A percentile compares a stretch with the other conserved stretches of the same genome.
Evolutionary conservation across 1,139 yeast genomes (phyloP).

Genomic region (Debaryomycetaceae sp.): DNA sequence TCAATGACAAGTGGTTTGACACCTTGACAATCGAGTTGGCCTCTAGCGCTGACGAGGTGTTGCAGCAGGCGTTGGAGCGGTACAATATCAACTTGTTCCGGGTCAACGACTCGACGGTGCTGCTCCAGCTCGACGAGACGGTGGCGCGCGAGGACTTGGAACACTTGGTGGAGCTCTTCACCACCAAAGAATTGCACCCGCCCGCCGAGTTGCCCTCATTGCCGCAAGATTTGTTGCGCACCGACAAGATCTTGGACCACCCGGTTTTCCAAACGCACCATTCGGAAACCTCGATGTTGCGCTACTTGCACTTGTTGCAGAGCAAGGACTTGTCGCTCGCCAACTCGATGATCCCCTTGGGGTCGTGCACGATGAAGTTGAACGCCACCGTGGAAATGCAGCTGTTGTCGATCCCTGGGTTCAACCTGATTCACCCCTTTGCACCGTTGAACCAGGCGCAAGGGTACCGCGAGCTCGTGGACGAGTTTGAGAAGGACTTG

Average conservation of each 20-base stretch:
- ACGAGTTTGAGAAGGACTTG: slow-evolving; percentile 76
- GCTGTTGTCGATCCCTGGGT: slow-evolving; percentile 93
- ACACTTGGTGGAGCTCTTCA: slow-evolving; percentile 56
- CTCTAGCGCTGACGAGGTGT: slow-evolving; percentile 49
- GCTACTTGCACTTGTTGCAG: slow-evolving; percentile 84
- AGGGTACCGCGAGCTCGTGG: slow-evolving; percentile 74
- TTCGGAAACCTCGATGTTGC: slow-evolving; percentile 89
- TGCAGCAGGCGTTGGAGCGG: slow-evolving; percentile 53
- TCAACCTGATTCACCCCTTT: slow-evolving; percentile 84
- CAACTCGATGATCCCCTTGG: slow-evolving; percentile 94
- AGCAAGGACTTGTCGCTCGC: slow-evolving; percentile 88
- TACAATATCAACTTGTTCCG: slow-evolving; percentile 74
- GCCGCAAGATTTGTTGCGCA: slow-evolving; percentile 54
- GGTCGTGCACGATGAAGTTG: slow-evolving; percentile 97
- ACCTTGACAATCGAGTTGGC: slow-evolving; percentile 72
- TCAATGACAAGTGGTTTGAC: slow-evolving; percentile 75
- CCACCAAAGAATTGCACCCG: slow-evolving; percentile 16
- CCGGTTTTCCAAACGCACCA: slow-evolving; percentile 84
- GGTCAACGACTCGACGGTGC: slow-evolving; percentile 57
- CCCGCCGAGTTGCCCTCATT: slow-evolving; percentile 44
- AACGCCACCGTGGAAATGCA: slow-evolving; percentile 95
- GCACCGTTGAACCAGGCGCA: slow-evolving; percentile 82
- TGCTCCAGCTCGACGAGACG: slow-evolving; percentile 84
- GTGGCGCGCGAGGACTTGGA: slow-evolving; percentile 60
- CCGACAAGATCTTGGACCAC: slow-evolving; percentile 61